A percentile compares a stretch with the other conserved stretches of the same genome.
Conservation (phyloP, 2,329 filamentous ascomycete genomes). For the Fusarium burgessii region DNA sequence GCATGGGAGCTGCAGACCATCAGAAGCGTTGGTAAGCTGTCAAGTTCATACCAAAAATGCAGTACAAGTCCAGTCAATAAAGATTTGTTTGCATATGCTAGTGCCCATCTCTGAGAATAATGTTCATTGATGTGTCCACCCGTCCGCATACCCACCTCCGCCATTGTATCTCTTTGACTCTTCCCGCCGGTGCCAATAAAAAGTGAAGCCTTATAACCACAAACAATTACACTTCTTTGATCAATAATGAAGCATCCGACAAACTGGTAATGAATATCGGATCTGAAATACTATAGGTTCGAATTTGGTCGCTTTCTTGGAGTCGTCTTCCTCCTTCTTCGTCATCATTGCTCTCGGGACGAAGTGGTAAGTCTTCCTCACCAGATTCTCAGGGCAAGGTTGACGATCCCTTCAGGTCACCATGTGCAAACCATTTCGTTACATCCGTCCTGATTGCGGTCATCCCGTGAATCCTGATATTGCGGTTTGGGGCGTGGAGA, state of each 20-base stretch:
- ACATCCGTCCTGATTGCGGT: conserved; percentile 41
- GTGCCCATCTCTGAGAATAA: background rate
- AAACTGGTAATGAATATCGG: background rate
- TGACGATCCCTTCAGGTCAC: background rate
- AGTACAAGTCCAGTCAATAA: background rate
- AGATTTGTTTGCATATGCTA: conserved; percentile 1
- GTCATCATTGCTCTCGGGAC: background rate
- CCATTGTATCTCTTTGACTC: conserved; percentile 5
- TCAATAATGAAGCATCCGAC: background rate
- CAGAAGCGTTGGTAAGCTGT: background rate
- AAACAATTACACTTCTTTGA: conserved; percentile 7
- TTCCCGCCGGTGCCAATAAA: conserved; percentile 7
- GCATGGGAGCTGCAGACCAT: background rate
- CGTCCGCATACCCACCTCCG: conserved; percentile 3
- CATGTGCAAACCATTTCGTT: conserved; percentile 44
- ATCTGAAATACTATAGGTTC: background rate
- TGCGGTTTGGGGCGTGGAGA: conserved; percentile 25
- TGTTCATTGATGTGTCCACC: background rate
- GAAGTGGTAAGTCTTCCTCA: background rate
- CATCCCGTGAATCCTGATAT: conserved; percentile 28
- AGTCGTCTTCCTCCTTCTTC: background rate
- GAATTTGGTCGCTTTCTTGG: background rate
- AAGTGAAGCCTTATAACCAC: conserved; percentile 13
- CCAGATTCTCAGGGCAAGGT: background rate
- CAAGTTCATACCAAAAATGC: background rate